These are phyloP conservation scores for Eucalyptus globulus DNA, from an alignment of 345 rosid species.

Conservation along the genomic window DNA sequence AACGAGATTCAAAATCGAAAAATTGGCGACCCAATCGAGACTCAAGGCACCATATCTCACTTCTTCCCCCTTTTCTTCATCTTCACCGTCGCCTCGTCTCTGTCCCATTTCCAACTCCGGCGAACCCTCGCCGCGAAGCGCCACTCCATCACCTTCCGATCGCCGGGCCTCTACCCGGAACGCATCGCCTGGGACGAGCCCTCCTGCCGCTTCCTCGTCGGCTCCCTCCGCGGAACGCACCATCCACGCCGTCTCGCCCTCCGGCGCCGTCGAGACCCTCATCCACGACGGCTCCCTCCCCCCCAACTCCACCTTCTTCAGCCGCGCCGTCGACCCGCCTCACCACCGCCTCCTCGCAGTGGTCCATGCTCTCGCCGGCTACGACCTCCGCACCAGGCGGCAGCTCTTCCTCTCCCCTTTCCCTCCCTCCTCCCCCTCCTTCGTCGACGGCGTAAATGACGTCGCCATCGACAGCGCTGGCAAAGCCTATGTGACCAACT, in stretches of 20 bases:
- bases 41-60: not conserved
- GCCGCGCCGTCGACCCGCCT: not conserved
- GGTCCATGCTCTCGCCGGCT: slow-evolving; percentile 11
- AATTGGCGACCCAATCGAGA: not conserved
- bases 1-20: too few species aligned
- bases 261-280: slow-evolving; percentile 45
- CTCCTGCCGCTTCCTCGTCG: slow-evolving; percentile 53
- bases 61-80: not conserved
- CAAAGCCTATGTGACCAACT: slow-evolving; percentile 67
- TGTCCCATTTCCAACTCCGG: not conserved
- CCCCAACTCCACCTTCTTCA: not conserved
- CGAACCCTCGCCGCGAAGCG: not conserved
- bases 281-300: slow-evolving; percentile 29
- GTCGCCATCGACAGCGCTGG: slow-evolving; percentile 51
- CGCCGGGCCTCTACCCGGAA: slow-evolving; percentile 52
- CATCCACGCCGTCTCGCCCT: slow-evolving; percentile 56
- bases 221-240: slow-evolving; percentile 45
- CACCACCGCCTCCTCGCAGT: not conserved
- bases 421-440: slow-evolving; percentile 51
- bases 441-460: slow-evolving; percentile 33
- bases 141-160: slow-evolving; percentile 52
- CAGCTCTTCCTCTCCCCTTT: slow-evolving; percentile 49
- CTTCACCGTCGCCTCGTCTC: not conserved
- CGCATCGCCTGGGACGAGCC: slow-evolving; percentile 49
- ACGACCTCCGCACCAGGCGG: slow-evolving; percentile 30